These are phyloP conservation scores for Paraphaeosphaeria sporulosa DNA, from an alignment of 2,329 filamentous ascomycete species.

Conservation along the genomic window DNA sequence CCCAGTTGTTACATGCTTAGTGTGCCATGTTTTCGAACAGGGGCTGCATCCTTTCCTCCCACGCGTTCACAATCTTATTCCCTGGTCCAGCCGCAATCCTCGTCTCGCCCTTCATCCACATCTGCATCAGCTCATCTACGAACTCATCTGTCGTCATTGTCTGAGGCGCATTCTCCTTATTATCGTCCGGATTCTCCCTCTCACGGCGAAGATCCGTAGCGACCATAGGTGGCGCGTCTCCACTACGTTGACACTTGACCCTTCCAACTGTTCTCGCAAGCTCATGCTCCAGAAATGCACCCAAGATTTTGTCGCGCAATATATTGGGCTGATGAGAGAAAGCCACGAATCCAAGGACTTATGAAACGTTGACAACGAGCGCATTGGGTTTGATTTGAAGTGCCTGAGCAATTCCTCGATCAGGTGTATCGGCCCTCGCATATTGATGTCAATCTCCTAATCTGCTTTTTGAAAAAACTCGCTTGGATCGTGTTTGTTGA, in stretches of 20 bases:
- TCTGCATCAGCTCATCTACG: slow-evolving; percentile 56
- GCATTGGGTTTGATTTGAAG: slow-evolving; percentile 54
- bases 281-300: slow-evolving; percentile 65
- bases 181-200: slow-evolving; percentile 63
- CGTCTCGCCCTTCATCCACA: slow-evolving; percentile 58
- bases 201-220: slow-evolving; percentile 65
- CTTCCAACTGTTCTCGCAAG: slow-evolving; percentile 59
- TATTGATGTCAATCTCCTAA: slow-evolving; percentile 66
- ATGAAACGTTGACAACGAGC: slow-evolving; percentile 63
- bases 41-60: slow-evolving; percentile 52
- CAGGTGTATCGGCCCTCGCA: slow-evolving; percentile 66
- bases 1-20: not conserved
- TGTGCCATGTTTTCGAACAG: slow-evolving; percentile 35
- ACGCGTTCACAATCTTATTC: slow-evolving; percentile 52
- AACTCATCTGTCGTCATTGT: slow-evolving; percentile 62
- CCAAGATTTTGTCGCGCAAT: slow-evolving; percentile 68
- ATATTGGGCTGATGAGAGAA: slow-evolving; percentile 63
- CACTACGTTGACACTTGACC: slow-evolving; percentile 57
- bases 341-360: slow-evolving; percentile 62
- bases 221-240: slow-evolving; percentile 64
- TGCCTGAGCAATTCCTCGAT: slow-evolving; percentile 59
- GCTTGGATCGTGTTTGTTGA: slow-evolving; percentile 45
- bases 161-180: slow-evolving; percentile 63
- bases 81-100: slow-evolving; percentile 59
- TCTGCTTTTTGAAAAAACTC: slow-evolving; percentile 61